These are phyloP conservation scores for Schwanniomyces yamadae DNA, from an alignment of 805 yeast species.

Conservation along the genomic window DNA sequence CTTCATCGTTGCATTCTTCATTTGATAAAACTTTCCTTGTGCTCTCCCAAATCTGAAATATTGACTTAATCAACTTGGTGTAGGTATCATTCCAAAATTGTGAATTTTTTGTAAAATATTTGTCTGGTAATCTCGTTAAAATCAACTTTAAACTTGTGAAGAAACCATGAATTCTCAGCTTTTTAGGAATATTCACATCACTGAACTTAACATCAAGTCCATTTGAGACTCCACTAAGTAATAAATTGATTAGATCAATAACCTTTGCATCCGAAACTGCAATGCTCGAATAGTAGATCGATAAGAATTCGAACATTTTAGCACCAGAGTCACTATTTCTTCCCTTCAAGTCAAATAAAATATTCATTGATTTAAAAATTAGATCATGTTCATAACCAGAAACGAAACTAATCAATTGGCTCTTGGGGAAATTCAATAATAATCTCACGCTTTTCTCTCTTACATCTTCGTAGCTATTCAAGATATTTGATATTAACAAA, in stretches of 20 bases:
- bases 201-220: slow-evolving; percentile 19
- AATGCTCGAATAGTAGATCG: slow-evolving; percentile 27
- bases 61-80: slow-evolving; percentile 15
- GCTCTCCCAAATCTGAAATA: slow-evolving; percentile 41
- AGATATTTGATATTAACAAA: slow-evolving; percentile 57
- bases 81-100: slow-evolving; percentile 5
- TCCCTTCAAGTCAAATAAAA: slow-evolving; percentile 45
- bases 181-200: slow-evolving; percentile 3
- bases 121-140: slow-evolving; percentile 20
- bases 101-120: background rate
- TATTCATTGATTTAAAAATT: slow-evolving; percentile 17
- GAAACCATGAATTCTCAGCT: slow-evolving; percentile 65
- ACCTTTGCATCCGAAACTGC: slow-evolving; percentile 14
- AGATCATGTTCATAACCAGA: slow-evolving; percentile 15
- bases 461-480: slow-evolving; percentile 77
- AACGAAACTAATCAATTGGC: slow-evolving; percentile 9
- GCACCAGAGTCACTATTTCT: slow-evolving; percentile 83
- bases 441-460: slow-evolving; percentile 51
- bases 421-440: slow-evolving; percentile 44
- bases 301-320: slow-evolving; percentile 54
- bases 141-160: slow-evolving; percentile 58
- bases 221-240: slow-evolving; percentile 34
- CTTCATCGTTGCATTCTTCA: slow-evolving; percentile 46
- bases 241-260: slow-evolving; percentile 21
- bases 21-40: slow-evolving; percentile 53